Evolutionary conservation across 257 asterid species (phyloP), one percentile per base, ranked within the genome.

Genomic region (Osmanthus fragrans): DNA sequence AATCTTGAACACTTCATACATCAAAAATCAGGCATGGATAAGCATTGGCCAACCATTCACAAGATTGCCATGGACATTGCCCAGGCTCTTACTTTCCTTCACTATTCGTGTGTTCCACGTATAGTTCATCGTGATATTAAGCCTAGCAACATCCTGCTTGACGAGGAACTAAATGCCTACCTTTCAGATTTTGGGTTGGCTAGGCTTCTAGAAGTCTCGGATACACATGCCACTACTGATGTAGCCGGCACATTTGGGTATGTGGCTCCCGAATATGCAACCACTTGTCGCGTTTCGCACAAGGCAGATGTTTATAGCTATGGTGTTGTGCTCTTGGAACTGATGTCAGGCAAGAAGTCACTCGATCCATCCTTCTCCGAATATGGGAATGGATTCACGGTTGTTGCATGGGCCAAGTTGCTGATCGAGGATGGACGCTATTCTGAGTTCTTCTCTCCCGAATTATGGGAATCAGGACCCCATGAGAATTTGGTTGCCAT

Each of bases 191-290:
- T 94, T 70, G 96, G 98, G 21, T 85, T 94, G 70, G 97, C 98
- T 34, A 56, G 95, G 74, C 89, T 90, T 32, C 82, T 92, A 27
- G 97, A 96, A 32, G 89, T 95, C 5, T 92, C 96, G 1, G 97
- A 92, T 60, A 94, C 95, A 2, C 97, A 92, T 32, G 98, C 95
- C 29, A 92, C 98, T 0, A 94, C 98, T 0, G 96, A 97, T 4
- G 98, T 94, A 68, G 96, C 97, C 0, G 98, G 98, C 54, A 94
- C 98, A 3, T 91, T 92, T 8, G 98, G 98, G 10, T 94, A 94
- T 40, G 97, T 94, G 4, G 98, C 97, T 21, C 98, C 97, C 0
- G 98, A 94, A 67, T 94, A 94, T 65, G 97, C 97, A 2, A 88
- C 89, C 97, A 92, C 97, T 0, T 92, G 98, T 60, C 97, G 98